Percentiles rank a stretch among this genome's conserved stretches.
These are phyloP conservation scores for Gastrolobium bilobum DNA, from an alignment of 306 rosid species.

Conservation along the genomic window DNA sequence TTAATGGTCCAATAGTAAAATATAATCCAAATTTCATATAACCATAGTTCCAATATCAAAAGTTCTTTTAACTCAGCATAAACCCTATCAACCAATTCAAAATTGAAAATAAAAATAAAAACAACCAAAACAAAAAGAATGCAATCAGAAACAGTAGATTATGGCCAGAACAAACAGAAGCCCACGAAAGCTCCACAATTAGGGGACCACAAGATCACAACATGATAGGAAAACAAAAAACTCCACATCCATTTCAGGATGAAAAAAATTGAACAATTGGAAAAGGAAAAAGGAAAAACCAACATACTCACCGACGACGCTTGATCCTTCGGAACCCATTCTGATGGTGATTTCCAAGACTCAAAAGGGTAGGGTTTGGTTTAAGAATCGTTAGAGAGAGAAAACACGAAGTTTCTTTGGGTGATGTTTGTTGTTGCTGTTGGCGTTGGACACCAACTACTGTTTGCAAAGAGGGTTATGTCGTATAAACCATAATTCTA, in stretches of 20 bases:
- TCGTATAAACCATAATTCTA: too few relatives aligned
- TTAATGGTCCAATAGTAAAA: not conserved
- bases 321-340: slow-evolving; percentile 74
- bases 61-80: not conserved
- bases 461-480: not conserved
- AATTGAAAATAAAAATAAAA: not conserved
- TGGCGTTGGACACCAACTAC: slow-evolving; percentile 6
- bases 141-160: not conserved
- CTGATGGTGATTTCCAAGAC: slow-evolving; percentile 25
- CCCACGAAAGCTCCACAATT: not conserved
- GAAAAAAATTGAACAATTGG: not conserved
- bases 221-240: slow-evolving; percentile 1
- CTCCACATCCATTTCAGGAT: not conserved
- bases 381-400: slow-evolving; percentile 23
- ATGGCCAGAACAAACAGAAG: not conserved
- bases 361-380: slow-evolving; percentile 33
- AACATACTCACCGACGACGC: slow-evolving; percentile 66
- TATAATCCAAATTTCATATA: not conserved
- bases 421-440: not conserved
- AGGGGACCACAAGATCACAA: not conserved
- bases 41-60: slow-evolving; percentile 2
- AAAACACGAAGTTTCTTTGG: slow-evolving; percentile 4
- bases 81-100: not conserved
- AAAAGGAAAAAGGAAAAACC: not conserved
- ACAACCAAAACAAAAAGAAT: not conserved